Conservation (phyloP, 208 protist species). For the Endotrypanum monterogeii region DNA sequence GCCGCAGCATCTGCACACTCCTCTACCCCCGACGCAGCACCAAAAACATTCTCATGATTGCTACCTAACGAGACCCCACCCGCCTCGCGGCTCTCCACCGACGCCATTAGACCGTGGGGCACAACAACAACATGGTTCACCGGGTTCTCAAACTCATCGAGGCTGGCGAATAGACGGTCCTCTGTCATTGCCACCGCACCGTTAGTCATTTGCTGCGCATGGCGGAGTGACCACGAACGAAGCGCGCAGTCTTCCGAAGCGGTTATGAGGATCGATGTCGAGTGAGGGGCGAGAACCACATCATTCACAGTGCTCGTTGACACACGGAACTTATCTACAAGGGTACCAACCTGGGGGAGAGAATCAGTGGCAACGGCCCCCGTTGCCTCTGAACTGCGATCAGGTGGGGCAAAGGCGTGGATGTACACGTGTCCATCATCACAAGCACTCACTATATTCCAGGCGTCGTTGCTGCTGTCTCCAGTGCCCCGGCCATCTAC, state of each 20-base stretch:
- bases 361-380: neutral
- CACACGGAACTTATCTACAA: slow-evolving; percentile 75
- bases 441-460: slow-evolving; percentile 68
- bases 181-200: slow-evolving; percentile 29
- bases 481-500: slow-evolving; percentile 6
- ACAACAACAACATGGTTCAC: slow-evolving; percentile 81
- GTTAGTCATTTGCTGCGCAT: slow-evolving; percentile 18
- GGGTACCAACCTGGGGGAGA: slow-evolving; percentile 28
- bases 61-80: neutral
- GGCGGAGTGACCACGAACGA: slow-evolving; percentile 71
- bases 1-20: slow-evolving; percentile 1
- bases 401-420: slow-evolving; percentile 38
- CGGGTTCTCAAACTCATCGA: slow-evolving; percentile 86
- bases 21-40: neutral
- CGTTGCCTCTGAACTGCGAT: slow-evolving; percentile 3
- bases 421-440: slow-evolving; percentile 87
- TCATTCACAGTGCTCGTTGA: slow-evolving; percentile 83
- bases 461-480: slow-evolving; percentile 5
- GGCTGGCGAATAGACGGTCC: slow-evolving; percentile 60
- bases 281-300: slow-evolving; percentile 48
- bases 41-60: slow-evolving; percentile 4
- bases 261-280: slow-evolving; percentile 50
- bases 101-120: slow-evolving; percentile 30
- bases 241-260: slow-evolving; percentile 80
- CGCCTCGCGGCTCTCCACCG: neutral